A percentile compares a stretch with the other conserved stretches of the same genome.
Conservation (phyloP, 371 early-diverging fungal species). For the Mucor piriformis region DNA sequence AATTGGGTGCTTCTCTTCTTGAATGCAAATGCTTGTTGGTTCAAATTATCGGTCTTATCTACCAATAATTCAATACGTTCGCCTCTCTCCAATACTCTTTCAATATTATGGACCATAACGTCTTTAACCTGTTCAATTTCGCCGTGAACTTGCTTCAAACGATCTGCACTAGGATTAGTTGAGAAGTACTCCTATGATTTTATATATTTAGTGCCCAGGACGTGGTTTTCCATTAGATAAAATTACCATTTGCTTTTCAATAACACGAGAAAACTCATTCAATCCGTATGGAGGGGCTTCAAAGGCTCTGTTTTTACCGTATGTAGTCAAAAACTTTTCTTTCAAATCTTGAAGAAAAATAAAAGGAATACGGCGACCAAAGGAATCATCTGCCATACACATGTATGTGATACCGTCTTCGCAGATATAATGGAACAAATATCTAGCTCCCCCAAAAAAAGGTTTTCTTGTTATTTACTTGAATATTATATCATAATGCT, state of each 20-base stretch:
- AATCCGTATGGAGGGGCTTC: conserved; percentile 76
- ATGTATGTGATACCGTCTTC: conserved; percentile 82
- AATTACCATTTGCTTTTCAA: conserved; percentile 76
- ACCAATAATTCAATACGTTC: conserved; percentile 90
- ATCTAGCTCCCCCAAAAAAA: conserved; percentile 49
- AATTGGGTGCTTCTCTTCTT: conserved; percentile 85
- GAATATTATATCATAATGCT: not conserved
- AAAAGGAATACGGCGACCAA: conserved; percentile 89
- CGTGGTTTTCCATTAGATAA: not conserved
- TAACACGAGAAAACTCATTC: conserved; percentile 79
- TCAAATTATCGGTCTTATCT: conserved; percentile 89
- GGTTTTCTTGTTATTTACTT: not conserved
- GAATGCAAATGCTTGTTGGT: conserved; percentile 88
- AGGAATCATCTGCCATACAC: conserved; percentile 89
- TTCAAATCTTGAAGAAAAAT: conserved; percentile 87
- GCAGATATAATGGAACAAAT: conserved; percentile 88
- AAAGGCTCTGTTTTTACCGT: conserved; percentile 60
- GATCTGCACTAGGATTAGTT: conserved; percentile 74
- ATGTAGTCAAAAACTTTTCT: conserved; percentile 63
- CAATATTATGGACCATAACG: conserved; percentile 89
- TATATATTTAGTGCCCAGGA: not conserved
- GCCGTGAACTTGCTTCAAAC: conserved; percentile 81
- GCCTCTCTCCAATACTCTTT: conserved; percentile 88
- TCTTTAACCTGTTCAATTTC: conserved; percentile 94
- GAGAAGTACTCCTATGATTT: conserved; percentile 66